phyloP scores from a whole-genome alignment of 305 asterid species.

The Fraxinus xanthoxyloides region DNA sequence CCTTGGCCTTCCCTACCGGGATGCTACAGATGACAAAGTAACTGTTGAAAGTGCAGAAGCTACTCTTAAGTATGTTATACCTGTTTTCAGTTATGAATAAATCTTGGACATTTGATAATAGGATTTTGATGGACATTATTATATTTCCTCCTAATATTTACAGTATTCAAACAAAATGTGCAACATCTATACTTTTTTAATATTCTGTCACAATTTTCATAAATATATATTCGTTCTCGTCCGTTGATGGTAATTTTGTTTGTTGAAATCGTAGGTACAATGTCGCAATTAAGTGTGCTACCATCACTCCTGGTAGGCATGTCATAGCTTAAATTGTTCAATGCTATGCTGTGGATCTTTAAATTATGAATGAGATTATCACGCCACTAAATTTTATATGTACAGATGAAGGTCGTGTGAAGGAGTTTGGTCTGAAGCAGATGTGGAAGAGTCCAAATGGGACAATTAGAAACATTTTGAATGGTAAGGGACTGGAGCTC shows the following conservation, averaged over 20 bases:
- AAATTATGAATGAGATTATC: slow-evolving; percentile 1
- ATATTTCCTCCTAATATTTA: neutral
- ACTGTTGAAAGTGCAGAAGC: slow-evolving; percentile 96
- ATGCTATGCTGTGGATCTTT: slow-evolving; percentile 6
- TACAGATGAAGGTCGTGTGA: slow-evolving; percentile 83
- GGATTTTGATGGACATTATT: neutral
- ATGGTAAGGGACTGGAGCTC: slow-evolving; percentile 48
- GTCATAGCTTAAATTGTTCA: neutral
- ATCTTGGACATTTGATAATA: neutral
- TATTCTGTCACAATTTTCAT: neutral
- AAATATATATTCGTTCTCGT: neutral
- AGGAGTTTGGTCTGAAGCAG: slow-evolving; percentile 69
- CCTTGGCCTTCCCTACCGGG: slow-evolving; percentile 89
- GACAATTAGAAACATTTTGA: slow-evolving; percentile 89
- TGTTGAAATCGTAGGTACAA: slow-evolving; percentile 61
- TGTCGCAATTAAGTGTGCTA: slow-evolving; percentile 96
- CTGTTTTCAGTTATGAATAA: neutral
- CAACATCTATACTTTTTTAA: neutral
- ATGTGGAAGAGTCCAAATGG: slow-evolving; percentile 99
- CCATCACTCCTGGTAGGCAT: slow-evolving; percentile 83
- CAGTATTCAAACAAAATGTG: neutral
- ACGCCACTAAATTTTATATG: slow-evolving; percentile 6
- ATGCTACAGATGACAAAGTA: slow-evolving; percentile 91
- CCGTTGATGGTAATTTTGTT: slow-evolving; percentile 3
- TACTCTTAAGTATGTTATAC: slow-evolving; percentile 70